Conservation (phyloP, 176 grass and related monocot species). For the Oryza punctata region DNA sequence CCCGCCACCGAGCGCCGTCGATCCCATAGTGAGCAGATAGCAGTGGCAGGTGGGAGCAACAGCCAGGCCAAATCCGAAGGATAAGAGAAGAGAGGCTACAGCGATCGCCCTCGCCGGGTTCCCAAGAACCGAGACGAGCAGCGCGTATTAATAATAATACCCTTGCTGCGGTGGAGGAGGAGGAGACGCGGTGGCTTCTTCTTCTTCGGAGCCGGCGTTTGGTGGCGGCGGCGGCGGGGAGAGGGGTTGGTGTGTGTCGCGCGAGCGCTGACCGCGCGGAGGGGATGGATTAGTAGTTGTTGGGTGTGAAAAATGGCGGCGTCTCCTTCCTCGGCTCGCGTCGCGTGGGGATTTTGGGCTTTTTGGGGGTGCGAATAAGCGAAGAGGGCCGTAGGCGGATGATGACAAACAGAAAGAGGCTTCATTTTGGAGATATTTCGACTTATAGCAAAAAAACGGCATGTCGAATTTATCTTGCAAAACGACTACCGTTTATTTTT, state of each 20-base stretch:
- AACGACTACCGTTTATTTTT: too few relatives aligned
- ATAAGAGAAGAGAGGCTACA: background rate
- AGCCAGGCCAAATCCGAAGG: background rate
- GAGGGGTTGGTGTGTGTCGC: background rate
- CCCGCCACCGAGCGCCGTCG: conserved; percentile 29
- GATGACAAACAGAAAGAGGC: too few relatives aligned
- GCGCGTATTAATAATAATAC: background rate
- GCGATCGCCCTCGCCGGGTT: background rate
- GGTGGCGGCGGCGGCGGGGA: background rate
- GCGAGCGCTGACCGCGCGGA: background rate
- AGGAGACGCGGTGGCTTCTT: background rate
- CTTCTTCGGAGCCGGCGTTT: background rate
- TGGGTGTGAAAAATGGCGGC: background rate
- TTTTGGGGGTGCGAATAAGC: too few relatives aligned
- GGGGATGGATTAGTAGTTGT: background rate
- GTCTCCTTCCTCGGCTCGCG: background rate
- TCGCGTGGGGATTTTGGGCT: too few relatives aligned
- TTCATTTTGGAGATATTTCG: too few relatives aligned
- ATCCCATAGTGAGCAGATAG: too few relatives aligned
- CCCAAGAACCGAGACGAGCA: background rate
- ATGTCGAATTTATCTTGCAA: too few relatives aligned
- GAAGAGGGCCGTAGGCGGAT: too few relatives aligned
- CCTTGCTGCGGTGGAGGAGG: background rate
- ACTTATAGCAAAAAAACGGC: too few relatives aligned
- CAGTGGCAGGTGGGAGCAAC: too few relatives aligned